A percentile compares a stretch with the other conserved stretches of the same genome.
phyloP scores from a whole-genome alignment of 192 early-diverging fungal genomes.

The Allomyces arbusculus region DNA sequence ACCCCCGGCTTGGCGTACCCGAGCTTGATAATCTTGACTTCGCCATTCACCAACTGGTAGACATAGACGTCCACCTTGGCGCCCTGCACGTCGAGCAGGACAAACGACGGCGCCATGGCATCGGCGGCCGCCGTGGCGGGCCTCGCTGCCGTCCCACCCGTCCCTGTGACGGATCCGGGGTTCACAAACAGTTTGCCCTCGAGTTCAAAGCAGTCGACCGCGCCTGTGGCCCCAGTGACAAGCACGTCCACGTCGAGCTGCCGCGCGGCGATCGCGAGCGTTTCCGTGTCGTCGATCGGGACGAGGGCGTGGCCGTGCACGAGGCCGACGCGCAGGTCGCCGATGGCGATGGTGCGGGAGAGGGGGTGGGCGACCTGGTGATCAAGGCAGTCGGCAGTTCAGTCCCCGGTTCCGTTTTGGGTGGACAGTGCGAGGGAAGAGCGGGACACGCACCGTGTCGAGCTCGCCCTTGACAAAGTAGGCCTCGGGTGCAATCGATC shows the following conservation, averaged over 20 bases:
- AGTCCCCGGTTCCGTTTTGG: too few relatives aligned
- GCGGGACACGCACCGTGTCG: constrained; percentile 34
- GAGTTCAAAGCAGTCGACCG: constrained; percentile 83
- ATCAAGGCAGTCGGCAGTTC: too few relatives aligned
- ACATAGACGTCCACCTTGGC: constrained; percentile 62
- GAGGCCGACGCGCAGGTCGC: constrained; percentile 45
- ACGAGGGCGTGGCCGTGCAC: constrained; percentile 75
- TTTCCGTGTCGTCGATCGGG: constrained; percentile 45
- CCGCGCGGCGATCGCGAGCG: constrained; percentile 52
- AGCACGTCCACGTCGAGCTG: constrained; percentile 84
- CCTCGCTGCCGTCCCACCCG: constrained; percentile 12
- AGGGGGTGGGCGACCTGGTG: too few relatives aligned
- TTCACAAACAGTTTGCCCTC: constrained; percentile 86
- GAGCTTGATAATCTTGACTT: constrained; percentile 83
- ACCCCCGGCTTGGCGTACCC: constrained; percentile 49
- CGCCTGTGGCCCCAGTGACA: constrained; percentile 59
- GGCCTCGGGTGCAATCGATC: constrained; percentile 56
- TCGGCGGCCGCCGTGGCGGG: constrained; percentile 9
- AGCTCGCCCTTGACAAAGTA: constrained; percentile 61
- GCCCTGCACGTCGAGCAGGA: constrained; percentile 81
- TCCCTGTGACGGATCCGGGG: constrained; percentile 86
- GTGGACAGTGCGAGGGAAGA: too few relatives aligned
- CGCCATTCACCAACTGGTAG: constrained; percentile 73
- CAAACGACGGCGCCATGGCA: constrained; percentile 71
- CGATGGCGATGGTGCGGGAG: constrained; percentile 14